Conservation (phyloP, 2,329 filamentous ascomycete genomes). For the Lizonia empirigonia region DNA sequence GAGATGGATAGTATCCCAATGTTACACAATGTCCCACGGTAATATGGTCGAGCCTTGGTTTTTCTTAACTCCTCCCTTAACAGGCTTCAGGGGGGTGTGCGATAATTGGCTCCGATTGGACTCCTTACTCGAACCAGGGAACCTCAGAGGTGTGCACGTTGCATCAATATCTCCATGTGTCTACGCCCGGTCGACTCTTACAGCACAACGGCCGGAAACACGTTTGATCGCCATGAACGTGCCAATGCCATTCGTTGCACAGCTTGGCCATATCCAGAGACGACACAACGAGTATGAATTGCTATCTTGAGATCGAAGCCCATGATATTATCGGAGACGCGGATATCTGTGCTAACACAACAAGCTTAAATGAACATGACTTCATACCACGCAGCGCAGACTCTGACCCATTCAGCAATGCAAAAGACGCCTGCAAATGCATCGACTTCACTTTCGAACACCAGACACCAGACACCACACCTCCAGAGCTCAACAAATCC, state of each 20-base stretch:
- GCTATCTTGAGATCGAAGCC: neutral
- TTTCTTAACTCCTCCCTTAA: conserved; percentile 14
- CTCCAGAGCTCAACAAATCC: conserved; percentile 20
- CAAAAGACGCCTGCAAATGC: conserved; percentile 6
- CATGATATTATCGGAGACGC: neutral
- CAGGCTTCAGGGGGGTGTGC: neutral
- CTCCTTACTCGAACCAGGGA: neutral
- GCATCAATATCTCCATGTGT: neutral
- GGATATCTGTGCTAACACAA: neutral
- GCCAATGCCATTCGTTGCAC: neutral
- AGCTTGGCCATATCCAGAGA: neutral
- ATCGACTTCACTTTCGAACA: neutral
- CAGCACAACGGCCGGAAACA: neutral
- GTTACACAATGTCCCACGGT: conserved; percentile 18
- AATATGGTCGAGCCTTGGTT: conserved; percentile 16
- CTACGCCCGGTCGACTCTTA: neutral
- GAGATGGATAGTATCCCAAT: conserved; percentile 6
- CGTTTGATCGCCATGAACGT: neutral
- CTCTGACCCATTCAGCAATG: neutral
- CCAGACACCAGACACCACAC: neutral
- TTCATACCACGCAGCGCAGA: neutral
- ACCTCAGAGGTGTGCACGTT: neutral
- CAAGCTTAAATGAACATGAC: neutral
- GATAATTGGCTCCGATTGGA: neutral
- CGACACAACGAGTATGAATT: neutral